Evolutionary conservation across 2,329 filamentous ascomycete species (phyloP), one percentile per base, ranked within the genome.

Genomic region (Geosmithia morbida): DNA sequence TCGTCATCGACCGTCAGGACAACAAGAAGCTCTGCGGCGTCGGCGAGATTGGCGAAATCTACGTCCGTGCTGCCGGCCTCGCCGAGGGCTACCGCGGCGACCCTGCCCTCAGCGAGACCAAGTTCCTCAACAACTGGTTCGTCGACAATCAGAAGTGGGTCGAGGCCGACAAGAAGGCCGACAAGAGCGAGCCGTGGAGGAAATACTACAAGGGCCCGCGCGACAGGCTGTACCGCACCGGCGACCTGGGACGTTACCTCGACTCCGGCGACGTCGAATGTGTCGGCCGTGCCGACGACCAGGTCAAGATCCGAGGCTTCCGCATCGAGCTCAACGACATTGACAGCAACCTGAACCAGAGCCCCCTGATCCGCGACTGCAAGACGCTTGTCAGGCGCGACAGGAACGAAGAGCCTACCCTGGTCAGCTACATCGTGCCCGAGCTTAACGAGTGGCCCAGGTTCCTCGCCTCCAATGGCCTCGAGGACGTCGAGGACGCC

Each of bases 291-390:
- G 81, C 80, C 20, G 90, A 97, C 58, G 77, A 83, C 54, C 90
- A 97, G 61, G 86, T 96, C 68, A 98, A 97, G 71, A 90, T 97
- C 53, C 83, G 92, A 50, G 90, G 90, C 1, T 97, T 96, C 72
- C 77, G 90, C 51, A 94, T 98, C 54, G 92, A 98, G 66, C 79
- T 97, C 43, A 84, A 83, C 52, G 92, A 97, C 54, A 96, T 97
- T 54, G 89, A 97, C 62, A 84, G 74, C 41, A 83, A 94, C 61
- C 68, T 96, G 44, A 84, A 79, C 47, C 75, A 80, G 43, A 78
- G 86, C 64, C 79, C 77, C 1, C 66, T 94, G 20, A 77, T 97
- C 20, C 75, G 87, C 41, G 90, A 97, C 54, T 87, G 85, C 63
- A 81, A 87, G 54, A 97, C 90, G 0, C 68, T 97, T 2, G 79